These are phyloP conservation scores for Botrytis squamosa DNA, from an alignment of 2,329 filamentous ascomycete species.

Conservation along the genomic window DNA sequence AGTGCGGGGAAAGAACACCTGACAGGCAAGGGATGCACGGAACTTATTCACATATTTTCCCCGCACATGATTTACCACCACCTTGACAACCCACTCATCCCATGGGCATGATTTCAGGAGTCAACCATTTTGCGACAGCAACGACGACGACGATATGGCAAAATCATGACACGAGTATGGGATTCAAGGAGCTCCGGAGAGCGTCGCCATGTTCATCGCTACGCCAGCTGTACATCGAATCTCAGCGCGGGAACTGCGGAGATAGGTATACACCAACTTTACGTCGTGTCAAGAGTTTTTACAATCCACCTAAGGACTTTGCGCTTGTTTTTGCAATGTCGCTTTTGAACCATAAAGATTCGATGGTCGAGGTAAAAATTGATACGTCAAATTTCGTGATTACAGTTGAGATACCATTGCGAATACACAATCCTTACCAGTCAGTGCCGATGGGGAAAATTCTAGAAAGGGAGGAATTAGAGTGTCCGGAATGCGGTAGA, in stretches of 20 bases:
- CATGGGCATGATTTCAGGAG: slow-evolving; percentile 12
- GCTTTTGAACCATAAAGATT: not conserved
- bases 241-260: slow-evolving; percentile 7
- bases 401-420: slow-evolving; percentile 14
- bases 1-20: slow-evolving; percentile 13
- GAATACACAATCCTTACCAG: not conserved
- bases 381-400: slow-evolving; percentile 11
- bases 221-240: slow-evolving; percentile 13
- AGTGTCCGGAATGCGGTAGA: slow-evolving; percentile 19
- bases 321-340: slow-evolving; percentile 1
- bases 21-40: slow-evolving; percentile 17
- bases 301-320: slow-evolving; percentile 1
- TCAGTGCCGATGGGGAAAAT: not conserved
- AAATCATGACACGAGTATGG: slow-evolving; percentile 10
- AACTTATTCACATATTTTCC: slow-evolving; percentile 13
- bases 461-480: slow-evolving; percentile 9
- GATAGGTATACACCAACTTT: slow-evolving; percentile 9
- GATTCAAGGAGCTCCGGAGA: slow-evolving; percentile 3
- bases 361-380: slow-evolving; percentile 13
- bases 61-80: slow-evolving; percentile 18
- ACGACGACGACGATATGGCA: not conserved
- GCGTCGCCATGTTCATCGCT: slow-evolving; percentile 19
- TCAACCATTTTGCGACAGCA: not conserved
- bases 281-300: slow-evolving; percentile 20
- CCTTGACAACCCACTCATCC: slow-evolving; percentile 4